Evolutionary conservation across 306 rosid genomes (phyloP).

Genomic region (Calophaca sinica): DNA sequence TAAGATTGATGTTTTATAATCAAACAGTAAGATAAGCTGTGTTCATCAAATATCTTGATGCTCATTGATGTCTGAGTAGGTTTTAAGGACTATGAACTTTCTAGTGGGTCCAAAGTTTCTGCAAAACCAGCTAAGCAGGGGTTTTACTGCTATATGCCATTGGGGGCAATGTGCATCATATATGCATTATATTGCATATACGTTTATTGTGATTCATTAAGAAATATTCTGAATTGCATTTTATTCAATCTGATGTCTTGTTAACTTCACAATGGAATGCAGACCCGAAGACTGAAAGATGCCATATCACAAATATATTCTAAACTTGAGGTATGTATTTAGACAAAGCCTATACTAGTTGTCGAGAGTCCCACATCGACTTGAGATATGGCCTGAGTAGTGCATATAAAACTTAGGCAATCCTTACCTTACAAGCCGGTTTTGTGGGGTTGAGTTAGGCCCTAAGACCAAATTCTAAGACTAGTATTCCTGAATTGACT

Average conservation of each 20-base stretch:
- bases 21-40: conserved; percentile 23
- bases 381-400: no score
- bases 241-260: conserved; percentile 34
- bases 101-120: no score
- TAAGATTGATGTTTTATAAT: conserved; percentile 16
- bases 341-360: conserved; percentile 21
- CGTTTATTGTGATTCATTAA: conserved; percentile 6
- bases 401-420: no score
- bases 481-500: conserved; percentile 6
- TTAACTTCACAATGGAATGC: conserved; percentile 51
- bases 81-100: background rate
- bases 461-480: no score
- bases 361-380: no score
- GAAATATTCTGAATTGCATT: conserved; percentile 37
- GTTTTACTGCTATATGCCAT: conserved; percentile 27
- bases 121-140: no score
- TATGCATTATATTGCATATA: conserved; percentile 23
- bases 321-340: conserved; percentile 80
- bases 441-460: no score
- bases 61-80: conserved; percentile 24
- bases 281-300: conserved; percentile 89
- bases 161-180: conserved; percentile 20
- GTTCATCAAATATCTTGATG: conserved; percentile 4
- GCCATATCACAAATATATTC: conserved; percentile 87
- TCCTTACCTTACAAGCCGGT: no score